Percentiles rank a stretch among this genome's conserved stretches.
Evolutionary conservation across 768 basidiomycete species (phyloP).

Genomic region (Tephrocybe sp.): DNA sequence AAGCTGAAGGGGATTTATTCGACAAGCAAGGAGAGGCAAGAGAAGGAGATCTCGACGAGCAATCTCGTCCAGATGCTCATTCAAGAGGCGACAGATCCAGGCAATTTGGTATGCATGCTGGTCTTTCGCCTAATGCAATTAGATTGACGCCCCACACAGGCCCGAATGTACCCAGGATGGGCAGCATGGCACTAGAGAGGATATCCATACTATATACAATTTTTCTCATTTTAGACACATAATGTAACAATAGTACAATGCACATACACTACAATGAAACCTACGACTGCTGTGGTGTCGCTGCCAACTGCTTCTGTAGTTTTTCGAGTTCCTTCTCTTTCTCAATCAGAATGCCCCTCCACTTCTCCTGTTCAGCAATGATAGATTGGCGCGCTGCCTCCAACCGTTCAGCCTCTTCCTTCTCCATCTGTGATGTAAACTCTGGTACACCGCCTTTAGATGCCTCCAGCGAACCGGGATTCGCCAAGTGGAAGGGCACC

Average conservation of each 20-base stretch:
- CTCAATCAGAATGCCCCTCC: constrained; percentile 66
- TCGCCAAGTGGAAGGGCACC: constrained; percentile 72
- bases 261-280: constrained; percentile 6
- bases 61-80: constrained; percentile 92
- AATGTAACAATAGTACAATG: constrained; percentile 12
- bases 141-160: constrained; percentile 41
- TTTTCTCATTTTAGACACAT: neutral
- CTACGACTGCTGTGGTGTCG: constrained; percentile 10
- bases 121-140: neutral
- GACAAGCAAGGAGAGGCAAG: constrained; percentile 49
- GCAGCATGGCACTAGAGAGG: constrained; percentile 67
- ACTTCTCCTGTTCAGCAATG: constrained; percentile 74
- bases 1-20: constrained; percentile 78
- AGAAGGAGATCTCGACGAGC: constrained; percentile 67
- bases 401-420: constrained; percentile 78
- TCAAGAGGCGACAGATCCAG: constrained; percentile 76
- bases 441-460: constrained; percentile 75
- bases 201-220: neutral
- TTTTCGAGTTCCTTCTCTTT: constrained; percentile 80
- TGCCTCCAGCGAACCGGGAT: constrained; percentile 62
- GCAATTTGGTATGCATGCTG: constrained; percentile 54
- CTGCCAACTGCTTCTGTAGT: constrained; percentile 58
- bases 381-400: constrained; percentile 75
- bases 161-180: constrained; percentile 92
- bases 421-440: constrained; percentile 84